Base-by-base conservation (phyloP, 1,139 yeast species). In the Pichiaceae sp. region DNA sequence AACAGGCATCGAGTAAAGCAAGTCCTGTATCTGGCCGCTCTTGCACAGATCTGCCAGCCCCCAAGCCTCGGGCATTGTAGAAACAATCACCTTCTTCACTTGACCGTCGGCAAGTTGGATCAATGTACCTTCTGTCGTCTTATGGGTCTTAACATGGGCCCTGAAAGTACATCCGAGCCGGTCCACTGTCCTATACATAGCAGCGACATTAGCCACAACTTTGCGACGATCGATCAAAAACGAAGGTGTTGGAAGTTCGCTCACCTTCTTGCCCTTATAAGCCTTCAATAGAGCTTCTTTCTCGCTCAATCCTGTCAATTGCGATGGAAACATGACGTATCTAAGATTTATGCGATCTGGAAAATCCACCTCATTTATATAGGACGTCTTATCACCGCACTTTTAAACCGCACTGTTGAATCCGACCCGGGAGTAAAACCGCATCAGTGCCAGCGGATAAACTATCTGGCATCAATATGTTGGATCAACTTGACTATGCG, bases 141-240 rank as follows among this genome's bases (percentile, higher is more conserved):
- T 83, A 54, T 81, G 89, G 1, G 93, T 83, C 57, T 83, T 83
- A 20, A 83, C 75, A 52, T 82, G 93, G 3, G 84, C 46, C 11
- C 50, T 23, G 27, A 43, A 43, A 15, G 29, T 36, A 15, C 38
- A 39, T 3, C 38, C 38, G 3, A 43, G 50, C 24, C 43, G 56
- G 11, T 41, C 38, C 0, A 64, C 60, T 37, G 59, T 57, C 12
- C 48, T 42, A 5, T 66, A 55, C 72, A 72, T 66, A n/a, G 52
- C 51, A 7, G 47, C 50, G 39, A 68, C 62, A 46, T 73, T 72
- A 5, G 41, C 38, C 19, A 59, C 46, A 38, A 70, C 58, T 8
- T 53, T 52, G 1, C 51, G 42, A 36, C 62, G 53, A 39, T 72
- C 66, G 25, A 76, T 60, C 4, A 73, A 47, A 36, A 73, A 62